Evolutionary conservation across 148 eudicot genomes (phyloP).

Genomic region (Heliosperma pusillum): DNA sequence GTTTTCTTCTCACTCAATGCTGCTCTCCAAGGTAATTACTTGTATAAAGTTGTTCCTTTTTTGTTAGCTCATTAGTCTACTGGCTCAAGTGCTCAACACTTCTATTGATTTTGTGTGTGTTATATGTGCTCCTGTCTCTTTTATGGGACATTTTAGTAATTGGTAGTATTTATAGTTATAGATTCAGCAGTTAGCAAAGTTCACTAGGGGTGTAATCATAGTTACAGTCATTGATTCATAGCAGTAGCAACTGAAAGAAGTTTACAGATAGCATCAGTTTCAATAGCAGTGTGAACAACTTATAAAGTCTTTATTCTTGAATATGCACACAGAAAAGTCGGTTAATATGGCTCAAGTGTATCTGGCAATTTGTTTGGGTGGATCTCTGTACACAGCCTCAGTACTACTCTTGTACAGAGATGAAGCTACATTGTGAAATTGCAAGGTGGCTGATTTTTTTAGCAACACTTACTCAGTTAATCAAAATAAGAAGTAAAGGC

Average conservation of each 20-base stretch:
- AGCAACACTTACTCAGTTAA: background rate
- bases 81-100: background rate
- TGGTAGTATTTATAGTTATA: no score
- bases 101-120: background rate
- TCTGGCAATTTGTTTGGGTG: background rate
- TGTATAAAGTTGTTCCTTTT: background rate
- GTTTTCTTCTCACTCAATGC: slow-evolving; percentile 85
- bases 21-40: slow-evolving; percentile 65
- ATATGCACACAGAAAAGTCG: background rate
- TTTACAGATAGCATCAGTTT: background rate
- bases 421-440: background rate
- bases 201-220: background rate
- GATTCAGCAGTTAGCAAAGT: background rate
- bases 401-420: background rate
- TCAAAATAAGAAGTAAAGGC: background rate
- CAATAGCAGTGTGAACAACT: background rate
- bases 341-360: background rate
- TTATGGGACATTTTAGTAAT: no score
- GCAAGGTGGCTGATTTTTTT: background rate
- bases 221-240: background rate
- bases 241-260: background rate
- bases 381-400: background rate
- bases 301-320: background rate
- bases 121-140: no score
- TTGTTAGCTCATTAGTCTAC: background rate